A percentile compares a stretch with the other conserved stretches of the same genome.
Evolutionary conservation across 805 yeast genomes (phyloP).

Genomic region (Candida pseudoglaebosa): DNA sequence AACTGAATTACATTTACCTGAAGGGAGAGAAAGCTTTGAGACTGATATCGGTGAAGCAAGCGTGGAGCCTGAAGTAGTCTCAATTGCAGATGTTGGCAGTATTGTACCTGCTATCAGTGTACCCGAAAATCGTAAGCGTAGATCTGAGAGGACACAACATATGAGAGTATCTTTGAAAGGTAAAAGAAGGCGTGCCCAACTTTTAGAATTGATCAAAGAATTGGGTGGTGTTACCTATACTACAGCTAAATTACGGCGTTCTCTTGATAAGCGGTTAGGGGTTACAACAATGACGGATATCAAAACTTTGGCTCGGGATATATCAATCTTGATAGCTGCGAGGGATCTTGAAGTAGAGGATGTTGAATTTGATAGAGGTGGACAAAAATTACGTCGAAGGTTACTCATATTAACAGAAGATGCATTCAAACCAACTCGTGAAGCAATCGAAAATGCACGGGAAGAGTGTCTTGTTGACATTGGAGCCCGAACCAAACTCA

Average conservation of each 20-base stretch:
- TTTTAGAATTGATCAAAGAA: slow-evolving; percentile 27
- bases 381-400: slow-evolving; percentile 25
- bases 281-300: slow-evolving; percentile 29
- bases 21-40: not conserved
- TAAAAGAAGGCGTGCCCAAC: slow-evolving; percentile 22
- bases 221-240: slow-evolving; percentile 38
- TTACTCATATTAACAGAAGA: slow-evolving; percentile 29
- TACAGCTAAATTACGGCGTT: slow-evolving; percentile 28
- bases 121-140: not conserved
- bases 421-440: slow-evolving; percentile 22
- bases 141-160: not conserved
- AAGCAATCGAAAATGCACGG: slow-evolving; percentile 23
- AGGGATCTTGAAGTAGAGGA: slow-evolving; percentile 20
- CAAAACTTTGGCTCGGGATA: slow-evolving; percentile 38
- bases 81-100: slow-evolving; percentile 1
- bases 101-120: not conserved
- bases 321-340: slow-evolving; percentile 22
- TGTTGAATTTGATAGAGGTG: slow-evolving; percentile 22
- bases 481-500: slow-evolving; percentile 12
- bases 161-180: slow-evolving; percentile 19
- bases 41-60: not conserved
- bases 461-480: slow-evolving; percentile 23
- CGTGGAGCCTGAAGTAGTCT: not conserved
- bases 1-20: too few species aligned
- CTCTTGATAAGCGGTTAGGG: slow-evolving; percentile 27